A percentile compares a stretch with the other conserved stretches of the same genome.
phyloP scores from a whole-genome alignment of 306 rosid species.

The Corylus americana region DNA sequence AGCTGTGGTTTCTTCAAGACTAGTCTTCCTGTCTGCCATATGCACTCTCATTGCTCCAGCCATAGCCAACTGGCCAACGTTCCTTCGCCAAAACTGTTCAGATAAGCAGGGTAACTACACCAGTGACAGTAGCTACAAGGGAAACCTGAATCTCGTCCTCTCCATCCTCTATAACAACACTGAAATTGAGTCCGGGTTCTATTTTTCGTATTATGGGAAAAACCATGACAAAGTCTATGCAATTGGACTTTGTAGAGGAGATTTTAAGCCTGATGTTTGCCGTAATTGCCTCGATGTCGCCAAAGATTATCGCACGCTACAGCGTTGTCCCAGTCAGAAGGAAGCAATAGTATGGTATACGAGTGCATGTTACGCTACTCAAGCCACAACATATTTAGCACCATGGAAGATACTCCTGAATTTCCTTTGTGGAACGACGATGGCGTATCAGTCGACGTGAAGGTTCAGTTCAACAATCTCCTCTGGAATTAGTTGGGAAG shows the following conservation, averaged over 20 bases:
- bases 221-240: background rate
- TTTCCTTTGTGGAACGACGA: background rate
- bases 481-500: background rate
- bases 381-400: background rate
- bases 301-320: background rate
- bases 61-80: background rate
- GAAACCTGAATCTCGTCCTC: background rate
- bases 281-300: conserved; percentile 11
- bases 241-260: conserved; percentile 21
- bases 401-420: background rate
- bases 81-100: background rate
- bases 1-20: too few relatives aligned
- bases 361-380: conserved; percentile 15
- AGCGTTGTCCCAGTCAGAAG: background rate
- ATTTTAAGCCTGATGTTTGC: background rate
- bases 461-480: background rate
- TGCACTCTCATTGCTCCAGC: background rate
- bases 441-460: background rate
- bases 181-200: background rate
- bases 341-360: conserved; percentile 17
- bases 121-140: background rate
- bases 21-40: background rate
- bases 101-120: background rate
- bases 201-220: background rate
- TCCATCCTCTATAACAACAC: background rate